Base-by-base conservation (phyloP, 352 stramenopile species). In the Phytophthora syringae region DNA sequence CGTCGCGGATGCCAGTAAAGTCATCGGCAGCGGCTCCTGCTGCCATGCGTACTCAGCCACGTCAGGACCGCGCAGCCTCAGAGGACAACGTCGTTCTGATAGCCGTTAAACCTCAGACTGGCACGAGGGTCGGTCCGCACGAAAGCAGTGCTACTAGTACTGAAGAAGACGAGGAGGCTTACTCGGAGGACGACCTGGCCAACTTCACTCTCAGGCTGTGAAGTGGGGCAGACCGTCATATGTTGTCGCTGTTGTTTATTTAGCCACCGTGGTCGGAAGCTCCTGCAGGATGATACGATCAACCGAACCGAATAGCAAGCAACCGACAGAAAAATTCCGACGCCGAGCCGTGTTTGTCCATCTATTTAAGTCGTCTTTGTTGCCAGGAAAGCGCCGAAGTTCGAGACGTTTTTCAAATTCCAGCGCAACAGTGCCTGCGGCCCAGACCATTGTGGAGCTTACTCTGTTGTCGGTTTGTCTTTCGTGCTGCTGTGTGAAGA, bases 111-210 rank as follows among this genome's bases (percentile, higher is more conserved):
- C 66, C 60, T 57, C 53, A 36, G 25, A 15, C 40, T 16, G 40
- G 37, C 20, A 55, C 57, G 47, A 74, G 50, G 43, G 34, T 71
- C 37, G 55, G 36, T 50, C 42, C 49, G 1, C 60, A 77, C 27
- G 64, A 80, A 45, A 74, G 58, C 40, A 80, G 63, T 24, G 64
- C 47, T 64, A 72, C 47, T 54, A 72, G 67, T 55, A 75, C 65
- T 3, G 72, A 72, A 25, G 72, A 77, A 45, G 77, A 81, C 12
- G 76, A 77, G 22, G 76, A 89, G 13, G 60, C 74, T 27, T 84
- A 84, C 70, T 63, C 70, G 21, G 76, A 84, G 42, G 81, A 92
- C 60, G 84, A 92, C 51, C 65, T 93, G 52, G 84, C 79, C 39
- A 89, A 90, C 63, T 93, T 93, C 60, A 93, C 74, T 20, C 79